Base-by-base conservation (phyloP, 2,329 filamentous ascomycete genomes). In the Epichloe festucae region DNA sequence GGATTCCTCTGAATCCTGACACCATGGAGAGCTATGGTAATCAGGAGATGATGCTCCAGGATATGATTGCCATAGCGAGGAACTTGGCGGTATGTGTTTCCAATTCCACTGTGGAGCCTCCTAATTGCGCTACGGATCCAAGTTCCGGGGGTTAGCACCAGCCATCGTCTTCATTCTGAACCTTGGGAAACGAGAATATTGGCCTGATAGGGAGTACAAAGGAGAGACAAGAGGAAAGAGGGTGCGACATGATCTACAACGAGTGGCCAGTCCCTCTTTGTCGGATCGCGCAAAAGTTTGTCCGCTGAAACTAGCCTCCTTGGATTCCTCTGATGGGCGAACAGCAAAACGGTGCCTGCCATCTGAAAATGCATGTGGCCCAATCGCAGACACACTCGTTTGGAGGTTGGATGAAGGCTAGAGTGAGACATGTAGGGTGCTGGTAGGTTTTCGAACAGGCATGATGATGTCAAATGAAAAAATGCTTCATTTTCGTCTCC, bases 211-310 rank as follows among this genome's bases (percentile, higher is more conserved):
- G 6, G 23, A n/a, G 17, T 15, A 46, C 35, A 46, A 48, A 31
- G 50, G 44, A 52, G 50, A 40, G 39, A 48, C 39, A 48, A 36
- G 41, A 46, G 41, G 27, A 38, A 49, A 52, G 21, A 49, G 47
- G 46, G 41, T 47, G 41, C 39, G 46, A 34, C 36, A 27, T 12
- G 42, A 39, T 43, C 43, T 44, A 12, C 41, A 39, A 39, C 49
- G 12, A 27, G 23, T 38, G 35, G 27, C 35, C 17, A 12, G 27
- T 39, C 19, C 34, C 45, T 21, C 27, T 47, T 41, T 47, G 43
- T 38, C 43, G 49, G 44, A 36, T 45, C 35, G 42, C 8, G 35
- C 5, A 46, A 11, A 38, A 47, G 34, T 47, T 38, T 38, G 27
- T 31, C 27, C 27, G 27, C 27, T 31, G 27, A 31, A 10, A 31